phyloP scores from a whole-genome alignment of 495 filamentous ascomycete species.

The Halenospora varia region DNA sequence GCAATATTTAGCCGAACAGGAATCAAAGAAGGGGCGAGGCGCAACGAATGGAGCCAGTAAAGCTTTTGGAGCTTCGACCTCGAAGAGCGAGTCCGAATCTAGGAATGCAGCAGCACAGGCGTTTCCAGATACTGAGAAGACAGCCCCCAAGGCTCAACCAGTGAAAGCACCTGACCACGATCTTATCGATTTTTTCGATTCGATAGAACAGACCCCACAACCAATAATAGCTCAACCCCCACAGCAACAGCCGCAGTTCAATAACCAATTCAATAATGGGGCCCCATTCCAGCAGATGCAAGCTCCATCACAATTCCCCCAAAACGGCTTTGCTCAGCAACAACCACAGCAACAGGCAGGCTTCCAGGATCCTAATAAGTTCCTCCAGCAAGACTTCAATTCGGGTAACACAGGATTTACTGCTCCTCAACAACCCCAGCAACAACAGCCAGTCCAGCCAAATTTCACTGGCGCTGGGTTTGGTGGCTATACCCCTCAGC shows the following conservation, averaged over 20 bases:
- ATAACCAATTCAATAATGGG: slow-evolving; percentile 44
- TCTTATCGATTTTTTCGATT: slow-evolving; percentile 97
- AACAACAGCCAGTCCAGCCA: slow-evolving; percentile 47
- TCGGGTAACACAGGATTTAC: slow-evolving; percentile 9
- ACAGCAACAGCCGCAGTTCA: slow-evolving; percentile 31
- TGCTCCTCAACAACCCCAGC: slow-evolving; percentile 31
- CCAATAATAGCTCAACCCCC: slow-evolving; percentile 33
- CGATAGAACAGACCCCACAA: slow-evolving; percentile 85
- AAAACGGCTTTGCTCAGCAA: slow-evolving; percentile 24
- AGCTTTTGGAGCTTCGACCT: slow-evolving; percentile 3
- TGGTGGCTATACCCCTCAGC: slow-evolving; percentile 74
- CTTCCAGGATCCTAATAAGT: slow-evolving; percentile 44
- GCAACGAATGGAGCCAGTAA: slow-evolving; percentile 32
- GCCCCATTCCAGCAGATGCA: slow-evolving; percentile 40
- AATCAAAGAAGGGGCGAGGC: slow-evolving; percentile 66
- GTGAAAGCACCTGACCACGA: slow-evolving; percentile 68
- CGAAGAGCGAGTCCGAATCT: slow-evolving; percentile 21
- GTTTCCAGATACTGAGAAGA: slow-evolving; percentile 28
- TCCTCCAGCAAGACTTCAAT: slow-evolving; percentile 37
- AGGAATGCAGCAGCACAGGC: slow-evolving; percentile 14
- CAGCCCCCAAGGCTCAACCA: slow-evolving; percentile 33
- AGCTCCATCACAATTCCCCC: slow-evolving; percentile 31
- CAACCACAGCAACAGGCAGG: slow-evolving; percentile 31
- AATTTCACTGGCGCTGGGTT: slow-evolving; percentile 80
- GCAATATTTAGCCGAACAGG: slow-evolving; percentile 83